These are phyloP conservation scores for Fimicolochytrium jonesii DNA, from an alignment of 192 early-diverging fungal genomes.

Conservation along the genomic window DNA sequence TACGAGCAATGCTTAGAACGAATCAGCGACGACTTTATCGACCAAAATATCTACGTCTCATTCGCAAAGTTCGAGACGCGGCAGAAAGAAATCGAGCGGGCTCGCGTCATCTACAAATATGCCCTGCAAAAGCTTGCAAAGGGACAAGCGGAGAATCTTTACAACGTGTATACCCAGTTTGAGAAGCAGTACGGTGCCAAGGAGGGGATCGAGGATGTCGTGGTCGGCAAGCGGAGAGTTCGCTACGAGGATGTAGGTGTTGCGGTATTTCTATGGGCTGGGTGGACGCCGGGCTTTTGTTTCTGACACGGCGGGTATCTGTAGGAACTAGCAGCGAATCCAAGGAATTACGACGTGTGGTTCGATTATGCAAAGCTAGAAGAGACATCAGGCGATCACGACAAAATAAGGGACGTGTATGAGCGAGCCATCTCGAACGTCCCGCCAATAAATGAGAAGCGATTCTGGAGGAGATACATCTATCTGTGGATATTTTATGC, in stretches of 20 bases:
- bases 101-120: constrained; percentile 94
- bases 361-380: constrained; percentile 93
- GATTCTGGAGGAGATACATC: constrained; percentile 95
- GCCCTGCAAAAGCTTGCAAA: constrained; percentile 84
- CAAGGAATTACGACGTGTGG: constrained; percentile 98
- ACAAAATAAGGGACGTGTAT: constrained; percentile 87
- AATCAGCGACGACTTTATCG: constrained; percentile 84
- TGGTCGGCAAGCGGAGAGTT: constrained; percentile 79
- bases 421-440: constrained; percentile 90
- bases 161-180: constrained; percentile 93
- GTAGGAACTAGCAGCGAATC: constrained; percentile 54
- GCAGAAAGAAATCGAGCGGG: constrained; percentile 87
- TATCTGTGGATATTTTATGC: constrained; percentile 99
- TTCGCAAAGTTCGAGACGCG: constrained; percentile 96
- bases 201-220: constrained; percentile 87
- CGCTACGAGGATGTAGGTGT: constrained; percentile 79
- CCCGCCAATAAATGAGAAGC: constrained; percentile 82
- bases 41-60: constrained; percentile 90
- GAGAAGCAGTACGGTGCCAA: constrained; percentile 93
- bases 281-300: constrained; percentile 31
- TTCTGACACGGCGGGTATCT: neutral
- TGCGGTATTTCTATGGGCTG: constrained; percentile 13
- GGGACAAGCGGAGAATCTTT: constrained; percentile 75
- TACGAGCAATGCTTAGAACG: constrained; percentile 82
- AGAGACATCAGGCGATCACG: constrained; percentile 66